These are phyloP conservation scores for Gelatoporia subvermispora DNA, from an alignment of 768 basidiomycete species.

Conservation along the genomic window DNA sequence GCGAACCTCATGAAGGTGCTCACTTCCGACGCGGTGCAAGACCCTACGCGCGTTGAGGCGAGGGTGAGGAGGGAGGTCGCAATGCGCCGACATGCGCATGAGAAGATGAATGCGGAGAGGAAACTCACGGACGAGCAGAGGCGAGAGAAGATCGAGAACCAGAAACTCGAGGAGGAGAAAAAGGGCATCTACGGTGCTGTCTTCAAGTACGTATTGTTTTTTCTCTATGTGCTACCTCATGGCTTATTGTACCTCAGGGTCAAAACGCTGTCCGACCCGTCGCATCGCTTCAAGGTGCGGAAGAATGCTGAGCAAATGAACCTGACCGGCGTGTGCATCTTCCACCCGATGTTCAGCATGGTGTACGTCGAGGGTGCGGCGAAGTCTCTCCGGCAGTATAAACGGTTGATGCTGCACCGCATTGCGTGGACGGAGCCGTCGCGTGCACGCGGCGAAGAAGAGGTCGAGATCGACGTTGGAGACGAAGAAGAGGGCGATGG, in stretches of 20 bases:
- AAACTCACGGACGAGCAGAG: slow-evolving; percentile 90
- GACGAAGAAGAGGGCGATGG: slow-evolving; percentile 34
- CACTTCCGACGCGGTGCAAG: slow-evolving; percentile 93
- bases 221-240: neutral
- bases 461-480: slow-evolving; percentile 58
- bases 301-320: slow-evolving; percentile 93
- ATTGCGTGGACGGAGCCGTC: slow-evolving; percentile 94
- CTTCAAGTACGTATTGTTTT: slow-evolving; percentile 69
- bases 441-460: slow-evolving; percentile 68
- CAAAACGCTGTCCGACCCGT: slow-evolving; percentile 82
- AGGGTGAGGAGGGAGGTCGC: slow-evolving; percentile 92
- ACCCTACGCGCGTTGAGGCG: slow-evolving; percentile 96
- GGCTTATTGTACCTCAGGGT: slow-evolving; percentile 45
- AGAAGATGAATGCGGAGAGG: slow-evolving; percentile 89
- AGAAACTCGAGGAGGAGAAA: slow-evolving; percentile 85
- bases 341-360: slow-evolving; percentile 84
- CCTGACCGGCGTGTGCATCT: slow-evolving; percentile 85
- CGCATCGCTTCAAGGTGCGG: slow-evolving; percentile 93
- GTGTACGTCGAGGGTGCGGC: slow-evolving; percentile 91
- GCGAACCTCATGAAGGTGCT: slow-evolving; percentile 97
- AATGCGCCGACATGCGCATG: slow-evolving; percentile 81
- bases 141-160: slow-evolving; percentile 79
- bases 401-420: slow-evolving; percentile 77
- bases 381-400: slow-evolving; percentile 84
- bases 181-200: slow-evolving; percentile 78